Conservation (phyloP, 371 early-diverging fungal species). For the Lichtheimia corymbifera region DNA sequence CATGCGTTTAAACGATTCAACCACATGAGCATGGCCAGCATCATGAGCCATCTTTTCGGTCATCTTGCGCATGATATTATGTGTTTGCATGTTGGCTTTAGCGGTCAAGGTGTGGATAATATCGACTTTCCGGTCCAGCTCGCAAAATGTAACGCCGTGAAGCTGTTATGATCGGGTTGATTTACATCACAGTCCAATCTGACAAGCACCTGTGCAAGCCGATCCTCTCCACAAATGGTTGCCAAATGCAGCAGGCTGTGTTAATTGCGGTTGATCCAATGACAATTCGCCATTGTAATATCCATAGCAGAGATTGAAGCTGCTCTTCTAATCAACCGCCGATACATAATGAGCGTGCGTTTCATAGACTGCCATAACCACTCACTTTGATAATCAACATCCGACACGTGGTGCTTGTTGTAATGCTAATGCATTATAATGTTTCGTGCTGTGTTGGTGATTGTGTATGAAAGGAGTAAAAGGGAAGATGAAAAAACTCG, state of each 20-base stretch:
- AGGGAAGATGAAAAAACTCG: too few relatives aligned
- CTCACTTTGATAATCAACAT: conserved; percentile 24
- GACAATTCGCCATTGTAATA: conserved; percentile 24
- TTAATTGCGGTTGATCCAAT: conserved; percentile 37
- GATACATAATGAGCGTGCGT: conserved; percentile 33
- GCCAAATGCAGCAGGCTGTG: conserved; percentile 57
- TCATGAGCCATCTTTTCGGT: conserved; percentile 38
- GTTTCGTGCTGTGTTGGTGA: too few relatives aligned
- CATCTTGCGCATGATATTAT: conserved; percentile 39
- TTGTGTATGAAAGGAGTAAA: neutral
- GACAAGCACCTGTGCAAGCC: conserved; percentile 34
- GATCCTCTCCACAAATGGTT: conserved; percentile 42
- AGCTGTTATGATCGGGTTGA: conserved; percentile 49
- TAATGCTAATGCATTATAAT: neutral
- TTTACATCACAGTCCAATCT: conserved; percentile 39
- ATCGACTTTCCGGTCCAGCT: conserved; percentile 56
- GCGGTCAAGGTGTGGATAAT: conserved; percentile 43
- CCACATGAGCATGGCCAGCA: conserved; percentile 31
- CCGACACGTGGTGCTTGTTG: conserved; percentile 5
- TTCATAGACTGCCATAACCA: conserved; percentile 33
- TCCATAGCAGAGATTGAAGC: conserved; percentile 23
- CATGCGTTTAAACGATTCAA: conserved; percentile 21
- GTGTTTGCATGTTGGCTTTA: conserved; percentile 17
- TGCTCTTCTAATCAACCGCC: conserved; percentile 26
- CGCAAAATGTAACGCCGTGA: conserved; percentile 60